Conservation (phyloP, 2,329 filamentous ascomycete genomes). For the Dendrostoma leiphaemia region DNA sequence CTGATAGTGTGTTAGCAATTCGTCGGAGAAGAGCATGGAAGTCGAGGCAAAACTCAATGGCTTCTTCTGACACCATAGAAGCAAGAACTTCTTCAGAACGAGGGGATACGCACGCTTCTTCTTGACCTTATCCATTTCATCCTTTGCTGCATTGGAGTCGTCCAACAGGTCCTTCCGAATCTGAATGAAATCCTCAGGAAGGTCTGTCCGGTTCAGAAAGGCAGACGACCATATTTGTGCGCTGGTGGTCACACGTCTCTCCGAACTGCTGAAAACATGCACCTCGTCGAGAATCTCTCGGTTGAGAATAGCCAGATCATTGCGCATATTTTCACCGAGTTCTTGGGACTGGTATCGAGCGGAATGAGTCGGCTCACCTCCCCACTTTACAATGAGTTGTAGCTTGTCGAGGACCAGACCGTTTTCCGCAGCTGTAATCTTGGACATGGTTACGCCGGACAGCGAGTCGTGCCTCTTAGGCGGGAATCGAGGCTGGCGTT, state of each 20-base stretch:
- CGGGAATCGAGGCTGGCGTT: constrained; percentile 35
- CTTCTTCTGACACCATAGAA: too few relatives aligned
- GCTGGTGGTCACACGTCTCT: constrained; percentile 89
- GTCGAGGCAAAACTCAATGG: too few relatives aligned
- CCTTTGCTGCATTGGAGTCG: constrained; percentile 97
- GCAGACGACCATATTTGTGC: constrained; percentile 93
- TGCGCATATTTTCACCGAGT: constrained; percentile 91
- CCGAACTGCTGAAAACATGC: constrained; percentile 92
- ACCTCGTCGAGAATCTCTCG: constrained; percentile 89
- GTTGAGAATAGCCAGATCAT: constrained; percentile 91
- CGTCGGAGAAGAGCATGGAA: neutral
- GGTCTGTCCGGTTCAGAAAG: constrained; percentile 83
- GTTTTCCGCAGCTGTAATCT: constrained; percentile 90
- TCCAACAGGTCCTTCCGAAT: constrained; percentile 93
- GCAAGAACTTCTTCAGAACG: neutral
- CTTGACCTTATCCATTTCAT: constrained; percentile 99
- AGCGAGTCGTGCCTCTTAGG: constrained; percentile 77
- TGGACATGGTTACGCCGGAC: constrained; percentile 86
- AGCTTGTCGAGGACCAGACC: constrained; percentile 92
- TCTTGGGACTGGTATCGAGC: constrained; percentile 95
- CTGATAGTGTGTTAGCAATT: neutral
- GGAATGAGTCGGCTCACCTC: constrained; percentile 95
- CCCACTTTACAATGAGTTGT: constrained; percentile 98
- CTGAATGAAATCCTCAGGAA: constrained; percentile 81
- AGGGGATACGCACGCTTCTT: constrained; percentile 63